A percentile compares a stretch with the other conserved stretches of the same genome.
Evolutionary conservation across 139 green algal genomes (phyloP).

Genomic region (Tetraselmis striata): DNA sequence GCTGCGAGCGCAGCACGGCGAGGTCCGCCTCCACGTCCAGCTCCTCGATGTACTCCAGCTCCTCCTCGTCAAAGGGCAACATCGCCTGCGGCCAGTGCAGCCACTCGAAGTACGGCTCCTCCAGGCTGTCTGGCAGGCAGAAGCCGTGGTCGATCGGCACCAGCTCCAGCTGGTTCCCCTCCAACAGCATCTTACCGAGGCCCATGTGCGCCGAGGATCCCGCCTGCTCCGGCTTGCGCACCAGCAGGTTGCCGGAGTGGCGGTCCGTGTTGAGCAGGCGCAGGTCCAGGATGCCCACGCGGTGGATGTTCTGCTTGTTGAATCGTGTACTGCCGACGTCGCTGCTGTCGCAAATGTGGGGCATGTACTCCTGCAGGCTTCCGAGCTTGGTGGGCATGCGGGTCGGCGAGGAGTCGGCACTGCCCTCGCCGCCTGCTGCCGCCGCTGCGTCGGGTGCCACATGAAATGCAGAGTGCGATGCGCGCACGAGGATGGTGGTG

Average conservation of each 20-base stretch:
- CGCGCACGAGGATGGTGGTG: constrained; percentile 77
- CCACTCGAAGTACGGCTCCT: constrained; percentile 97
- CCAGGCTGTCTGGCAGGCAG: constrained; percentile 88
- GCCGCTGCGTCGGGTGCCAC: background rate
- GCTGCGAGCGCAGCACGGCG: constrained; percentile 66
- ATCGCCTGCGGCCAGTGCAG: constrained; percentile 88
- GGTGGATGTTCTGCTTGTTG: constrained; percentile 71
- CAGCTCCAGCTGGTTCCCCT: constrained; percentile 51
- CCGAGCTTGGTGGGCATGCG: constrained; percentile 69
- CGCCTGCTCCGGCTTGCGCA: constrained; percentile 28
- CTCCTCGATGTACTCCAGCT: constrained; percentile 72
- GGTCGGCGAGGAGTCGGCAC: background rate
- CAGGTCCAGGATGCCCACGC: constrained; percentile 92
- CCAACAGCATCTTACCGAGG: constrained; percentile 1
- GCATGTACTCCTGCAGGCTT: constrained; percentile 86
- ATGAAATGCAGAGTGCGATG: constrained; percentile 70
- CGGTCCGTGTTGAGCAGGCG: constrained; percentile 91
- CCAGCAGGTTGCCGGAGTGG: constrained; percentile 76
- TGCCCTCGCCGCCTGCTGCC: background rate
- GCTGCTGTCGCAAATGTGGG: constrained; percentile 78
- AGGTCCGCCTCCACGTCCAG: constrained; percentile 64
- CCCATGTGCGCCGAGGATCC: background rate
- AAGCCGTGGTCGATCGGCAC: constrained; percentile 98
- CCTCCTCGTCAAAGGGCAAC: constrained; percentile 69
- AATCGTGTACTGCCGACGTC: constrained; percentile 86